Percentiles rank a stretch among this genome's conserved stretches.
Evolutionary conservation across 1,139 yeast species (phyloP).

Genomic region (Suhomyces taliae): DNA sequence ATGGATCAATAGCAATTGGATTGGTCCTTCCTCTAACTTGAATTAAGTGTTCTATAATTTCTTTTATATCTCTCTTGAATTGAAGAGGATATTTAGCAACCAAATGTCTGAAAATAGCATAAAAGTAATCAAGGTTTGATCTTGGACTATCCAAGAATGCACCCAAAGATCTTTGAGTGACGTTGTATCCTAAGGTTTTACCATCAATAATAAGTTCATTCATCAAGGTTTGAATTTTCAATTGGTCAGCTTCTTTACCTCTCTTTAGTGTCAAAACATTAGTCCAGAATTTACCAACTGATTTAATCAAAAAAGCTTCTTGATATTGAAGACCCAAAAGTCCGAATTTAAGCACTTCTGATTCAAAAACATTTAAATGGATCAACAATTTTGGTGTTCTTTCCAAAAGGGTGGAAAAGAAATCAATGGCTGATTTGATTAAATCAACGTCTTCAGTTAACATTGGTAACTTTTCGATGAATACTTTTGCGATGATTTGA

Average conservation of each 20-base stretch:
- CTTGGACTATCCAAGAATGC: conserved; percentile 53
- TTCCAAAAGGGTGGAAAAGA: conserved; percentile 48
- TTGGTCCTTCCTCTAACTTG: background rate
- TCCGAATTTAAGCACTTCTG: conserved; percentile 40
- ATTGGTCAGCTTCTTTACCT: conserved; percentile 52
- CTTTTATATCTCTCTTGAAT: conserved; percentile 47
- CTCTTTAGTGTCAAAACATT: conserved; percentile 52
- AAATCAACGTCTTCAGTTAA: conserved; percentile 55
- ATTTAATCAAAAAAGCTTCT: conserved; percentile 66
- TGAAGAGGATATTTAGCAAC: conserved; percentile 53
- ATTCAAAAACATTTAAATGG: conserved; percentile 31
- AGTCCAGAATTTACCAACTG: conserved; percentile 68
- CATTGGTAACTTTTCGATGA: conserved; percentile 32
- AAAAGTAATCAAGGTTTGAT: conserved; percentile 59
- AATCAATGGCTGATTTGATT: conserved; percentile 43
- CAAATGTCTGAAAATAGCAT: conserved; percentile 54
- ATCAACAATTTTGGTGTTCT: conserved; percentile 51
- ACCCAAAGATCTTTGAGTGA: conserved; percentile 32
- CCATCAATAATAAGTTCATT: conserved; percentile 16
- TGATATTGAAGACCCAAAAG: conserved; percentile 49
- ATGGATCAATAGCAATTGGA: conserved; percentile 21
- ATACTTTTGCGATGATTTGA: conserved; percentile 27
- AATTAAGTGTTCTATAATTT: conserved; percentile 14
- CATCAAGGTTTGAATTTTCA: conserved; percentile 32
- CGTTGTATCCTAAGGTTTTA: conserved; percentile 35